Percentiles rank a stretch among this genome's conserved stretches.
Conservation (phyloP, 2,329 filamentous ascomycete genomes). For the Lachnellula occidentalis region DNA sequence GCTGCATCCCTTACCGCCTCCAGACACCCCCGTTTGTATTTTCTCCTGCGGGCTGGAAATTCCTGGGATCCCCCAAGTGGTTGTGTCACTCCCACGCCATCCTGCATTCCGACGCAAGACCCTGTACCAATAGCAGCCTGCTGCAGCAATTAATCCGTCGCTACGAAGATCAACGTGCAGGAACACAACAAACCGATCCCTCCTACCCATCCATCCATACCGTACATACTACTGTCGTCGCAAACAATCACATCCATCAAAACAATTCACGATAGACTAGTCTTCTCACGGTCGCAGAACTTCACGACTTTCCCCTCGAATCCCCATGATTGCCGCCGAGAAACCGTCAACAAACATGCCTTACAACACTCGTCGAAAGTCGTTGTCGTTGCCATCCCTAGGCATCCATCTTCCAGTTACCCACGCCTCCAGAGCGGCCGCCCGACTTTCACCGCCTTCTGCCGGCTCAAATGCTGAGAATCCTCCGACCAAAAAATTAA, state of each 20-base stretch:
- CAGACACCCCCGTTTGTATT: conserved; percentile 2
- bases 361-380: conserved; percentile 97
- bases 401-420: conserved; percentile 80
- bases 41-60: conserved; percentile 2
- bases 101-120: conserved; percentile 26
- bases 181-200: conserved; percentile 25
- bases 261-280: background rate
- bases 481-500: conserved; percentile 62
- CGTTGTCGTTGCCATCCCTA: conserved; percentile 83
- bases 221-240: conserved; percentile 2
- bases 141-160: conserved; percentile 18
- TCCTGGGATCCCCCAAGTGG: conserved; percentile 7
- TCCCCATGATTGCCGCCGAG: conserved; percentile 11
- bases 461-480: conserved; percentile 28
- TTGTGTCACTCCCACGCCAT: conserved; percentile 20
- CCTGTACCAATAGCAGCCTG: conserved; percentile 20
- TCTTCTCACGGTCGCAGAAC: background rate
- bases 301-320: background rate
- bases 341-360: conserved; percentile 54
- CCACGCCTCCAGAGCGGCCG: conserved; percentile 52
- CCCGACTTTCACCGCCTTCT: conserved; percentile 33
- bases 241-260: conserved; percentile 7
- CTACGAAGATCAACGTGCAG: conserved; percentile 29
- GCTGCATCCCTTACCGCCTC: conserved; percentile 12
- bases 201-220: conserved; percentile 10